Base-by-base conservation (phyloP, 2,329 filamentous ascomycete species). In the Alternaria dauci region DNA sequence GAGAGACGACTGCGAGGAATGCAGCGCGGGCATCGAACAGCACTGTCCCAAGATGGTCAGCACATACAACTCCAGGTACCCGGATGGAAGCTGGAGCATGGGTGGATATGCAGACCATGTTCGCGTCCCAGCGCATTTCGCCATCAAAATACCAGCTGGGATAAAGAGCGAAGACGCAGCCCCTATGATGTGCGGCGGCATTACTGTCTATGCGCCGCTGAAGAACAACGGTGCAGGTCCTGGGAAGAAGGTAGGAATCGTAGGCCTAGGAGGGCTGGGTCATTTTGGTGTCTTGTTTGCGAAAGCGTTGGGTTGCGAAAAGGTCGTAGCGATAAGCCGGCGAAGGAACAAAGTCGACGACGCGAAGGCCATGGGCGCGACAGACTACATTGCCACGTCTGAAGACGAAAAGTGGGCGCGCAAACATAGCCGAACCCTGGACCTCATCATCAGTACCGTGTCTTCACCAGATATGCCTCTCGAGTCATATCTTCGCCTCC, bases 151-250 rank as follows among this genome's bases (percentile, higher is more conserved):
- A 59, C 87, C 87, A 0, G 81, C 84, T 14, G 72, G 62, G 0
- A 63, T 89, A 28, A 69, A 77, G 1, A 82, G 79, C 30, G 82
- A 81, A 9, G 80, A 84, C 58, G 86, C 85, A 1, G 86, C 91
- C 1, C 91, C 91, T 1, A 88, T 95, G 81, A 83, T 94, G 28
- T 94, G 92, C 72, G 92, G 88, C 1, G 92, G 92, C 1, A 84
- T 94, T 53, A 95, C 92, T 0, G 85, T 89, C 0, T 95, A 86
- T 73, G 85, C 86, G 5, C 91, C 92, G 0, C 78, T 95, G 16
- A 84, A 85, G 51, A 84, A 89, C 28, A 88, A 91, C 36, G 87
- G 86, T 1, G 84, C 87, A 34, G 91, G 91, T 0, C 88, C 89
- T 0, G 91, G 91, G 5, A 91, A 91, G 76, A 83, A 79, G 4